Evolutionary conservation across 345 rosid genomes (phyloP).

Genomic region (Eucalyptus tenuipes): DNA sequence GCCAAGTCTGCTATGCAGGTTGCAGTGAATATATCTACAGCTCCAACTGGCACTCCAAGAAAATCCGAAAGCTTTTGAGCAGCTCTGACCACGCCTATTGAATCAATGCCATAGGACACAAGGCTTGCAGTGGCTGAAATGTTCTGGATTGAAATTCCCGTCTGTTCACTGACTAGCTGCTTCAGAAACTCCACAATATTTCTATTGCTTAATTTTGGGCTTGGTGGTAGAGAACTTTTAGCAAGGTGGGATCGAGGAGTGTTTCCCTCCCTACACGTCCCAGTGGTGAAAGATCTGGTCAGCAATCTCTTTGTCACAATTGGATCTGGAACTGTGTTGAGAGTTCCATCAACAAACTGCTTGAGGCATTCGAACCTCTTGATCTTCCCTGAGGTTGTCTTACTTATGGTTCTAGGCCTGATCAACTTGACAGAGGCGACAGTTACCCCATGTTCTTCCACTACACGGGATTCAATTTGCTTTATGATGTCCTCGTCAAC

Average conservation of each 20-base stretch:
- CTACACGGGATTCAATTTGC: slow-evolving; percentile 24
- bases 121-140: slow-evolving; percentile 40
- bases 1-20: slow-evolving; percentile 56
- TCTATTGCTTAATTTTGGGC: slow-evolving; percentile 13
- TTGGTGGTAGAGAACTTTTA: slow-evolving; percentile 5
- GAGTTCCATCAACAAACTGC: slow-evolving; percentile 40
- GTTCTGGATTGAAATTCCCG: slow-evolving; percentile 20
- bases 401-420: slow-evolving; percentile 49
- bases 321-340: slow-evolving; percentile 26
- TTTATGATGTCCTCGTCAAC: slow-evolving; percentile 23
- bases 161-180: slow-evolving; percentile 37
- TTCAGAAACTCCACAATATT: slow-evolving; percentile 38
- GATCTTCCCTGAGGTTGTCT: slow-evolving; percentile 64
- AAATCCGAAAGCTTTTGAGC: slow-evolving; percentile 59
- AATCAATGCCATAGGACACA: slow-evolving; percentile 54
- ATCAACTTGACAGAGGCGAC: slow-evolving; percentile 44
- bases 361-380: slow-evolving; percentile 67
- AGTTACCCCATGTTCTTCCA: slow-evolving; percentile 51
- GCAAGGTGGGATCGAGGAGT: slow-evolving; percentile 22
- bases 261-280: slow-evolving; percentile 30
- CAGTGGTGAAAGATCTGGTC: slow-evolving; percentile 33
- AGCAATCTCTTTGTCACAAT: slow-evolving; percentile 13
- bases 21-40: slow-evolving; percentile 62
- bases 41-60: slow-evolving; percentile 55
- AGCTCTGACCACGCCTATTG: slow-evolving; percentile 63